Conservation (phyloP, 176 grass and related monocot genomes). For the Sorghum bicolor region Sorghum_bicolor_NCBIv3 NC_012874.2:4470501-4471000, state of each 20-base stretch:
- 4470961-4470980: constrained; percentile 51
- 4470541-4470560: constrained; percentile 44
- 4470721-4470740: constrained; percentile 39
- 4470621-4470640: neutral
- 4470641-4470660: neutral
- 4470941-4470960: constrained; percentile 49
- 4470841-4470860: constrained; percentile 46
- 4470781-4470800: constrained; percentile 47
- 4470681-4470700: constrained; percentile 48
- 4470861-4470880: constrained; percentile 59
- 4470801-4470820: constrained; percentile 54
- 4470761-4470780: constrained; percentile 51
- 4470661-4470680: neutral
- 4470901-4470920: constrained; percentile 43
- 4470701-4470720: constrained; percentile 42
- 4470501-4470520: neutral
- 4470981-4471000: constrained; percentile 54
- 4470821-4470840: constrained; percentile 40
- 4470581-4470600: constrained; percentile 44
- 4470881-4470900: constrained; percentile 49
- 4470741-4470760: constrained; percentile 51
- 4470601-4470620: neutral
- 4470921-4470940: constrained; percentile 52
- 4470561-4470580: constrained; percentile 53
- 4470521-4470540: constrained; percentile 37